These are phyloP conservation scores for Leccinellum albellum DNA, from an alignment of 768 basidiomycete genomes.

Conservation along the genomic window DNA sequence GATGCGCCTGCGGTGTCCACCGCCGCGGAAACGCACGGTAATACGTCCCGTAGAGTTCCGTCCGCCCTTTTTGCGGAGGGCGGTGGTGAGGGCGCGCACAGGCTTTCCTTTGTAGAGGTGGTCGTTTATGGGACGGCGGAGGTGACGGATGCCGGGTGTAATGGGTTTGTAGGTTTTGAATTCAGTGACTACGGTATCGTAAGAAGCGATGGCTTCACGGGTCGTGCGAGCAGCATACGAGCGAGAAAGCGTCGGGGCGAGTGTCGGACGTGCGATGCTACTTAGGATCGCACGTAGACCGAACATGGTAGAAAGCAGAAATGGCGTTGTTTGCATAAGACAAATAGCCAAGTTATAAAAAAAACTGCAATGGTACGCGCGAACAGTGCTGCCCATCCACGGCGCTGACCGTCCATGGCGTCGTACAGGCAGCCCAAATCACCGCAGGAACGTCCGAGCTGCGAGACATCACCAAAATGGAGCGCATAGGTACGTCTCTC, in stretches of 20 bases:
- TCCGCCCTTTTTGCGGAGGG: conserved; percentile 83
- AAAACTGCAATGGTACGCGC: conserved; percentile 26
- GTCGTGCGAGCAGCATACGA: conserved; percentile 36
- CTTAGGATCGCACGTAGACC: conserved; percentile 22
- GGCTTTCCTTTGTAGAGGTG: conserved; percentile 89
- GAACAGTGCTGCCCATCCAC: not conserved
- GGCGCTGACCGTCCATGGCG: conserved; percentile 6
- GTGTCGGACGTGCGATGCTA: conserved; percentile 3
- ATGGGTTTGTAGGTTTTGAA: conserved; percentile 92
- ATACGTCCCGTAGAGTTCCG: conserved; percentile 80
- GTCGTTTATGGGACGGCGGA: conserved; percentile 73
- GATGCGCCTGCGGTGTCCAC: conserved; percentile 85
- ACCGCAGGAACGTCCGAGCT: conserved; percentile 74
- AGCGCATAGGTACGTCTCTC: conserved; percentile 63
- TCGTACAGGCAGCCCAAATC: conserved; percentile 61
- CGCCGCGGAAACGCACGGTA: conserved; percentile 85
- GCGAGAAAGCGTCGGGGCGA: conserved; percentile 13
- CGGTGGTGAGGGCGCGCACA: conserved; percentile 72
- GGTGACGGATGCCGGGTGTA: conserved; percentile 82
- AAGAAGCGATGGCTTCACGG: conserved; percentile 31
- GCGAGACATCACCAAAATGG: conserved; percentile 88
- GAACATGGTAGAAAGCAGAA: conserved; percentile 10
- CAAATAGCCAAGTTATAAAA: conserved; percentile 31
- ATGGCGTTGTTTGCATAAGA: conserved; percentile 24
- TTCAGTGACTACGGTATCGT: conserved; percentile 43